These are phyloP conservation scores for Spizellomyces punctatus DNA, from an alignment of 192 early-diverging fungal species.

Conservation along the genomic window DNA sequence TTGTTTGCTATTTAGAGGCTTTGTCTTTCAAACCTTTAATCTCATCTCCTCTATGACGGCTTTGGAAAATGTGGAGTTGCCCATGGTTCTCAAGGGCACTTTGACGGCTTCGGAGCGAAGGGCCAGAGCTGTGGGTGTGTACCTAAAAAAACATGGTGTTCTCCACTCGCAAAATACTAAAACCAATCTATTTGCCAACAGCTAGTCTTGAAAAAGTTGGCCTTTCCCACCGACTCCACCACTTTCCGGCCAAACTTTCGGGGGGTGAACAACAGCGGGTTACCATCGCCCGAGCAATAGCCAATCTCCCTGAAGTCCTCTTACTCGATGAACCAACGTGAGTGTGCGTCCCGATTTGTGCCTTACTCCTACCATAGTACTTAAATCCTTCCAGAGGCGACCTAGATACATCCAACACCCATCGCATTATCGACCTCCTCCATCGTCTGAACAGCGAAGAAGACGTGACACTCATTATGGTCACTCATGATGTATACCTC, in stretches of 20 bases:
- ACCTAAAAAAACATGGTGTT: background rate
- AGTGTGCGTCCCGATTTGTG: background rate
- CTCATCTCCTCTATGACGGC: slow-evolving; percentile 41
- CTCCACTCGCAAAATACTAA: no score
- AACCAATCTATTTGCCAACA: background rate
- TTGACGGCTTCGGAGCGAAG: slow-evolving; percentile 19
- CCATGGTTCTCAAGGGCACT: slow-evolving; percentile 33
- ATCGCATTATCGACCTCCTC: slow-evolving; percentile 31
- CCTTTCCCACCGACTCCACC: slow-evolving; percentile 31
- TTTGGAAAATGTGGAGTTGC: slow-evolving; percentile 40
- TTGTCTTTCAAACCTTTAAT: slow-evolving; percentile 44
- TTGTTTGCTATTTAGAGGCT: slow-evolving; percentile 32
- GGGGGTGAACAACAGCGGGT: slow-evolving; percentile 41
- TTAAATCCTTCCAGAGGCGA: slow-evolving; percentile 22
- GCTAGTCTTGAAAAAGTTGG: slow-evolving; percentile 30
- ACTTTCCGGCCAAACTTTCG: slow-evolving; percentile 30
- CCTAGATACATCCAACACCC: slow-evolving; percentile 35
- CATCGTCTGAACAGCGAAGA: slow-evolving; percentile 22
- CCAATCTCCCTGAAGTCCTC: slow-evolving; percentile 45
- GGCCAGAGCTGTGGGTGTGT: background rate
- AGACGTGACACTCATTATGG: slow-evolving; percentile 42
- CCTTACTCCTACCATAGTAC: background rate
- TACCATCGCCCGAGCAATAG: slow-evolving; percentile 59
- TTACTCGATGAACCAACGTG: slow-evolving; percentile 44
- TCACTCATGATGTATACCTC: slow-evolving; percentile 39